Conservation (phyloP, 495 filamentous ascomycete species). For the Penicillium diatomitis region DNA sequence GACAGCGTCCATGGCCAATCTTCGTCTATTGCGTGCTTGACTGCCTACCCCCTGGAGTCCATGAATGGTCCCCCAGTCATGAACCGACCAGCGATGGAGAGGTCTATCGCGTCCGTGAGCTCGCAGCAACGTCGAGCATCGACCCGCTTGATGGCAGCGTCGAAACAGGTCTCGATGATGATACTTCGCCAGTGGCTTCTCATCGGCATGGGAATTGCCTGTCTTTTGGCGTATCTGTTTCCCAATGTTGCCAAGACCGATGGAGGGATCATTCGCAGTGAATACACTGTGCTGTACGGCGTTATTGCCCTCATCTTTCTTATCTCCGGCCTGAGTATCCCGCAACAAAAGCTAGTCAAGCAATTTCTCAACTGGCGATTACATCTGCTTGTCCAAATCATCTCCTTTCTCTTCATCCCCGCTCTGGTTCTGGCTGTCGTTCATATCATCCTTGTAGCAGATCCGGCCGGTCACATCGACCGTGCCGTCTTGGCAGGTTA, state of each 20-base stretch:
- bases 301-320: slow-evolving; percentile 46
- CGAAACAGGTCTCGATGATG: slow-evolving; percentile 20
- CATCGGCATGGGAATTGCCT: slow-evolving; percentile 43
- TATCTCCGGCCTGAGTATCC: slow-evolving; percentile 44
- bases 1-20: too few relatives aligned
- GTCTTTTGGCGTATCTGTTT: slow-evolving; percentile 43
- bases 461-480: slow-evolving; percentile 32
- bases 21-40: too few relatives aligned
- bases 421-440: slow-evolving; percentile 36
- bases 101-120: background rate
- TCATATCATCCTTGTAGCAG: slow-evolving; percentile 38
- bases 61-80: too few relatives aligned
- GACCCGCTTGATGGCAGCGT: slow-evolving; percentile 4
- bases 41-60: too few relatives aligned
- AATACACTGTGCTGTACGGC: slow-evolving; percentile 47
- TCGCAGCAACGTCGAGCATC: background rate
- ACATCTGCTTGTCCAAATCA: slow-evolving; percentile 42
- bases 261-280: slow-evolving; percentile 38
- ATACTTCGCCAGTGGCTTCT: slow-evolving; percentile 48
- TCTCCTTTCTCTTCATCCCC: slow-evolving; percentile 43
- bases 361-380: slow-evolving; percentile 45
- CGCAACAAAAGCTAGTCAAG: slow-evolving; percentile 39
- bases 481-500: slow-evolving; percentile 45
- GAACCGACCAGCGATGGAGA: slow-evolving; percentile 7
- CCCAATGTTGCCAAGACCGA: slow-evolving; percentile 45